Conservation (phyloP, 2,329 filamentous ascomycete species). For the Colletotrichum horii region DNA sequence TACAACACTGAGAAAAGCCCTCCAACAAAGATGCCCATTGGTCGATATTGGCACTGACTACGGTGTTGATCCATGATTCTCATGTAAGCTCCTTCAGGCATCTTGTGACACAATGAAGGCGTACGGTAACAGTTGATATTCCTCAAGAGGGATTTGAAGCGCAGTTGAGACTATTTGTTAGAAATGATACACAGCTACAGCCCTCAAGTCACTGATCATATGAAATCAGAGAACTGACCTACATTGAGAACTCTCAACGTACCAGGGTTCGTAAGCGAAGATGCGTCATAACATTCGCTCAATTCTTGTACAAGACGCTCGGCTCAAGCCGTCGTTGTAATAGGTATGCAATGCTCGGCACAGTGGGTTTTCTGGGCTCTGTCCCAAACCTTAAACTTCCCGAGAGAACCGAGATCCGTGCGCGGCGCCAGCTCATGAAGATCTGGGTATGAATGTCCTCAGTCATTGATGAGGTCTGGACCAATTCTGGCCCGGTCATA, state of each 20-base stretch:
- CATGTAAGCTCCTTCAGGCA: not conserved
- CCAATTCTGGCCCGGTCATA: rapidly evolving
- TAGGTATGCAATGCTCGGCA: not conserved
- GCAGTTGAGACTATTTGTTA: not conserved
- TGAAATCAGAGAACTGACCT: not conserved
- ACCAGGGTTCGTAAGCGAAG: not conserved
- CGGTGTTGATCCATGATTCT: not conserved
- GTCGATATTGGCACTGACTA: not conserved
- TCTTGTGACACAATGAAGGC: not conserved
- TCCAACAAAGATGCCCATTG: not conserved
- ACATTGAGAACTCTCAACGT: rapidly evolving
- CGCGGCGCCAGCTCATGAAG: not conserved
- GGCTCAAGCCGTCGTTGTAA: not conserved
- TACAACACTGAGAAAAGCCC: no score
- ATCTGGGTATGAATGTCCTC: not conserved
- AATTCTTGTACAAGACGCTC: not conserved
- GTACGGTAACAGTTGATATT: not conserved
- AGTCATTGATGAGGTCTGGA: not conserved
- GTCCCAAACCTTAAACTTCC: not conserved
- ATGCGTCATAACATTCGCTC: not conserved
- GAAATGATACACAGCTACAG: rapidly evolving
- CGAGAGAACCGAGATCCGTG: not conserved
- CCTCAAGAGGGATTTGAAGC: not conserved
- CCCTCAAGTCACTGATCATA: not conserved
- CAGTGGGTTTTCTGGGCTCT: not conserved